Conservation (phyloP, 2,329 filamentous ascomycete species). For the Teratosphaeria nubilosa region DNA sequence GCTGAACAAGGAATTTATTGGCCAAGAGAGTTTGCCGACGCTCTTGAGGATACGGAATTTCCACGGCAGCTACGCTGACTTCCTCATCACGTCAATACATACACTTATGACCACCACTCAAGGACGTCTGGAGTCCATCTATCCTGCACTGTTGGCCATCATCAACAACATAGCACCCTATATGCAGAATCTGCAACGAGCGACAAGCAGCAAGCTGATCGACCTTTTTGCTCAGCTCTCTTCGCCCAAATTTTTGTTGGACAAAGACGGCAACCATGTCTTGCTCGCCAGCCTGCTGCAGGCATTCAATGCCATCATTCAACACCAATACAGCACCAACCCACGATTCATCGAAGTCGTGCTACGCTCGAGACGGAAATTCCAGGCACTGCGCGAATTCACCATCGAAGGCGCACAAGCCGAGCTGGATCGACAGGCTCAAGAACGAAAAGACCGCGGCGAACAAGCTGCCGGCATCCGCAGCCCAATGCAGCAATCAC, state of each 20-base stretch:
- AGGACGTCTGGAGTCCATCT: constrained; percentile 80
- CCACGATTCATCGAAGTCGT: constrained; percentile 71
- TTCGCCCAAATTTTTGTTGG: constrained; percentile 79
- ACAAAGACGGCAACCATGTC: constrained; percentile 81
- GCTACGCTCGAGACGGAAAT: constrained; percentile 67
- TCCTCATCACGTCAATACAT: constrained; percentile 87
- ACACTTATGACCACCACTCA: constrained; percentile 84
- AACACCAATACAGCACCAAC: constrained; percentile 70
- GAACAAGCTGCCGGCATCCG: constrained; percentile 20
- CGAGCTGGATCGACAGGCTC: constrained; percentile 73
- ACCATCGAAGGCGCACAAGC: constrained; percentile 86
- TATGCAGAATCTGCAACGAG: constrained; percentile 62
- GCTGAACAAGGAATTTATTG: constrained; percentile 79
- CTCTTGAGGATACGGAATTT: constrained; percentile 78
- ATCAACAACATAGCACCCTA: constrained; percentile 90
- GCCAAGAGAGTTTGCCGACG: constrained; percentile 74
- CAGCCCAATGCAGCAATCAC: constrained; percentile 15
- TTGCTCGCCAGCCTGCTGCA: constrained; percentile 75
- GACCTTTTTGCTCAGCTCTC: constrained; percentile 90
- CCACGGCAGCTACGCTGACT: constrained; percentile 84
- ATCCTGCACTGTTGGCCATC: constrained; percentile 81
- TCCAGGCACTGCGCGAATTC: constrained; percentile 76
- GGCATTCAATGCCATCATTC: constrained; percentile 79
- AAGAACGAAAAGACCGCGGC: constrained; percentile 49
- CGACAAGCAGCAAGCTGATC: constrained; percentile 70